Evolutionary conservation across 1,139 yeast genomes (phyloP), one percentile per base, ranked within the genome.

Genomic region (Scheffersomyces segobiensis): DNA sequence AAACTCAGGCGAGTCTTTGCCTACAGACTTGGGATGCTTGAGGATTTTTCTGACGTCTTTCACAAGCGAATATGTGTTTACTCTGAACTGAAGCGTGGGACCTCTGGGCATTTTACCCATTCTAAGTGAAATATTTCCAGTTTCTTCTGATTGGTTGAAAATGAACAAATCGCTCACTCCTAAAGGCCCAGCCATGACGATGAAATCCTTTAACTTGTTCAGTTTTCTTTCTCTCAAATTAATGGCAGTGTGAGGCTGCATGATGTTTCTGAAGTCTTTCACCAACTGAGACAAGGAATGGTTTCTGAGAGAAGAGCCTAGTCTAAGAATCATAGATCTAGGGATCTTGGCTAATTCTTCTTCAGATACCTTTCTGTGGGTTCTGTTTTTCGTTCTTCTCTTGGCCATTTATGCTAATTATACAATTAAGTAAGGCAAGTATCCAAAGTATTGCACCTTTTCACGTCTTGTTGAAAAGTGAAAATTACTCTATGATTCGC

Each of bases 221-320:
- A 91, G 81, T 72, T 91, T 91, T 56, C 98, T 81, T 75, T 96
- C 99, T 64, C 88, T 83, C 62, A 96, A 82, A 65, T 87, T 89
- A 66, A 92, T 87, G 19, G 98, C 98, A 4, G 99, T 95, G 68
- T 95, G 97, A 32, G 99, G 99, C 71, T 92, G 96, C 98, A 95
- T 93, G 62, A 92, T 86, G 63, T 84, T 85, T 71, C 99, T 84
- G 73, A 93, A 87, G 72, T 95, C 99, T 62, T 83, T 82, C 20
- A 93, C 98, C 60, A 95, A 80, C 72, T 91, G 97, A 51, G 91
- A 82, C 63, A 96, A 78, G 2, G 97, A 86, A 66, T 89, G 93
- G 70, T 95, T 93, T 56, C 87, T 86, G 68, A 91, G 81, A 32
- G 96, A 86, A 19, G 88, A 79, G 3, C 98, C 98, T 57, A 93